Conservation (phyloP, 2,329 filamentous ascomycete genomes). For the Curvularia sp. region DNA sequence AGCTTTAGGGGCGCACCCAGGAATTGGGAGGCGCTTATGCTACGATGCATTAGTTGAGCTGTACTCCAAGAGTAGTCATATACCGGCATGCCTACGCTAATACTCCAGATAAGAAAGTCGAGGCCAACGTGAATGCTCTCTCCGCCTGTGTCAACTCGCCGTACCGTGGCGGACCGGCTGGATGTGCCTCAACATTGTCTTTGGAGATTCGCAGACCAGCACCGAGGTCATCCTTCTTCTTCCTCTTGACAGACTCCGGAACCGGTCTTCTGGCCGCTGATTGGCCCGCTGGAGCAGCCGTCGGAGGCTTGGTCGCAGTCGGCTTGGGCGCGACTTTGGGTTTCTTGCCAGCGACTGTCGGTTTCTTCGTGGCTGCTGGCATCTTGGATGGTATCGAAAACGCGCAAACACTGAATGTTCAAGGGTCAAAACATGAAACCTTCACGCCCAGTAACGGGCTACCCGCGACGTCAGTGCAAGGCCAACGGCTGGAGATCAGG, state of each 20-base stretch:
- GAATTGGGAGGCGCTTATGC: conserved; percentile 72
- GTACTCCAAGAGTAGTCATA: background rate
- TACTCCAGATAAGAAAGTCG: conserved; percentile 59
- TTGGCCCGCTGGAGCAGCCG: conserved; percentile 6
- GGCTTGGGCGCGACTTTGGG: conserved; percentile 3
- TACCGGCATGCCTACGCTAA: conserved; percentile 49
- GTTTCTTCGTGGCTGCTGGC: conserved; percentile 38
- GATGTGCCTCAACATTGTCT: conserved; percentile 51
- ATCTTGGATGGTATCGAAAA: conserved; percentile 15
- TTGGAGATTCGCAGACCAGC: conserved; percentile 55
- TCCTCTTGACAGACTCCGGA: conserved; percentile 37
- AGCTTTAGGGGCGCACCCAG: conserved; percentile 78
- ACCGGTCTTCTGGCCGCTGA: conserved; percentile 24
- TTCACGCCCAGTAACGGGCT: conserved; percentile 14
- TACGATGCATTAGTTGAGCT: conserved; percentile 32
- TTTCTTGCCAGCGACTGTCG: conserved; percentile 9
- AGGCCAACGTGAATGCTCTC: conserved; percentile 58
- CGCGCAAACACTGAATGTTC: conserved; percentile 11
- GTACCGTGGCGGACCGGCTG: conserved; percentile 55
- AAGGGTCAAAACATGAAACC: conserved; percentile 13
- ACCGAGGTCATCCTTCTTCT: conserved; percentile 48
- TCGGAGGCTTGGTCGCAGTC: background rate
- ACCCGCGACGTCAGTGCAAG: conserved; percentile 28
- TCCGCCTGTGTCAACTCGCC: conserved; percentile 58
- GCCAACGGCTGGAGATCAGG: conserved; percentile 34